phyloP scores from a whole-genome alignment of 176 grass and related monocot species.

The Musa beccarii region DNA sequence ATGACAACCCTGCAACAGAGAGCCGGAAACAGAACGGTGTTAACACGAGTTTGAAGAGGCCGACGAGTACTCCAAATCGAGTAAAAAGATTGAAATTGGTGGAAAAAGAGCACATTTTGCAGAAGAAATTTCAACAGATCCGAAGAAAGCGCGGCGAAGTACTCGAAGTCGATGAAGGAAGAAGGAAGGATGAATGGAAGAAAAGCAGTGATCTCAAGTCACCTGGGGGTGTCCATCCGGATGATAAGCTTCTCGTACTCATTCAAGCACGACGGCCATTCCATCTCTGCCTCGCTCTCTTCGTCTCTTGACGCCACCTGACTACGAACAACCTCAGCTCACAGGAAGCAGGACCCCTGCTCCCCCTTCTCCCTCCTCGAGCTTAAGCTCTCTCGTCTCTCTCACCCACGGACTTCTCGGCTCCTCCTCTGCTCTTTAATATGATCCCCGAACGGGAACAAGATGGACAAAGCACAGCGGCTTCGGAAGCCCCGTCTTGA shows the following conservation, averaged over 20 bases:
- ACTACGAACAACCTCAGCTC: background rate
- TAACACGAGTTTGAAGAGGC: background rate
- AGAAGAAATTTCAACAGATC: background rate
- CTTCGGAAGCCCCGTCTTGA: background rate
- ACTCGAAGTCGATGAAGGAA: too few species aligned
- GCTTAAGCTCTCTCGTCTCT: background rate
- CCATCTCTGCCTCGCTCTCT: conserved; percentile 1
- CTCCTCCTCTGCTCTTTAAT: background rate
- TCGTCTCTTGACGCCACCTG: background rate
- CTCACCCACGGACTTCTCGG: too few species aligned
- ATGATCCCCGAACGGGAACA: background rate
- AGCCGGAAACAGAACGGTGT: background rate
- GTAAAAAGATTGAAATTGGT: background rate
- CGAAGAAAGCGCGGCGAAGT: background rate
- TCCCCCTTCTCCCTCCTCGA: background rate
- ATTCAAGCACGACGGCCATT: conserved; percentile 7
- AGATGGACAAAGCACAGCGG: background rate
- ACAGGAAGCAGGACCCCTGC: background rate
- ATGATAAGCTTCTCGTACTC: conserved; percentile 25
- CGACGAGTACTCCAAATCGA: background rate
- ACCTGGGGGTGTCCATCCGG: conserved; percentile 19
- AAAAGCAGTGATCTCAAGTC: background rate
- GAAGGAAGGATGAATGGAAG: background rate
- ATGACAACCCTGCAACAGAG: conserved; percentile 55
- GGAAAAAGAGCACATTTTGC: background rate